These are phyloP conservation scores for Penicillium sp. DNA, from an alignment of 2,329 filamentous ascomycete species.

Conservation along the genomic window DNA sequence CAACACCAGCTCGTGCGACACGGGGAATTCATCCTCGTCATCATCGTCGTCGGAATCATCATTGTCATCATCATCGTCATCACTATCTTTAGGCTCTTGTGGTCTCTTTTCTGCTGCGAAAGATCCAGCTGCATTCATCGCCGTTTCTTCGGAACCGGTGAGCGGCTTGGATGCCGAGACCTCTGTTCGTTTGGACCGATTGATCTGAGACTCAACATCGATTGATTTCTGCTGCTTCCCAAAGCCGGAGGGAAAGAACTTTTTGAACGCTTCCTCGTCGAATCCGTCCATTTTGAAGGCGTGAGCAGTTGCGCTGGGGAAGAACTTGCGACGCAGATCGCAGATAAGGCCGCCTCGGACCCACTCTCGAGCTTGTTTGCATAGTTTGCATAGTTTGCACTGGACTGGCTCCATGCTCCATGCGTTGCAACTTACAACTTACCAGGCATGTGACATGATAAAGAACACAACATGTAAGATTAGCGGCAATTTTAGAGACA, in stretches of 20 bases:
- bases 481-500: background rate
- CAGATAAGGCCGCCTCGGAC: conserved; percentile 8
- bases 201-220: conserved; percentile 78
- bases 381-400: conserved; percentile 32
- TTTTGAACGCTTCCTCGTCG: conserved; percentile 49
- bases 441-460: background rate
- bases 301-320: conserved; percentile 8
- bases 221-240: conserved; percentile 76
- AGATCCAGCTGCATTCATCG: conserved; percentile 28
- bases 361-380: conserved; percentile 28
- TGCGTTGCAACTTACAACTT: background rate
- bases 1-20: conserved; percentile 88
- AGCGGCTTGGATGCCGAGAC: conserved; percentile 35
- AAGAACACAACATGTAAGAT: background rate
- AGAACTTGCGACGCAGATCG: conserved; percentile 6
- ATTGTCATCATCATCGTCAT: conserved; percentile 53
- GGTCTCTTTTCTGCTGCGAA: conserved; percentile 25
- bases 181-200: conserved; percentile 68
- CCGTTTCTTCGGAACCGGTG: conserved; percentile 26
- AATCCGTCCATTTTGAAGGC: conserved; percentile 42
- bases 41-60: conserved; percentile 64
- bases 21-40: conserved; percentile 84
- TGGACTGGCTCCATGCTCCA: conserved; percentile 1
- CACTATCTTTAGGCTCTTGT: conserved; percentile 34
- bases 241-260: conserved; percentile 78